A percentile compares a stretch with the other conserved stretches of the same genome.
Evolutionary conservation across 345 rosid species (phyloP).

Genomic region (Syzygium oleosum): DNA sequence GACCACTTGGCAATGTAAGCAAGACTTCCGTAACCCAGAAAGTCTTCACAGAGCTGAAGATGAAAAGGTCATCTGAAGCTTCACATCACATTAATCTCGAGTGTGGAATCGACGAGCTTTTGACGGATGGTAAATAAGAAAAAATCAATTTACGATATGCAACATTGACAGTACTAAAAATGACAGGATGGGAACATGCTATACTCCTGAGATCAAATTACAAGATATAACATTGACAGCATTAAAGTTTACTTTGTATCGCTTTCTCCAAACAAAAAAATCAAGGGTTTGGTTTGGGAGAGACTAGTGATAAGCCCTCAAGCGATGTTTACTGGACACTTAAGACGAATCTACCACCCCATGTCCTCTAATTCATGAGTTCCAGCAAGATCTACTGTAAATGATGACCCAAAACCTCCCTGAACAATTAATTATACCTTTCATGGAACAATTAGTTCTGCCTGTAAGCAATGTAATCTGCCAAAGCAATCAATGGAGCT

Average conservation of each 20-base stretch:
- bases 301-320: not conserved
- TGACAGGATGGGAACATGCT: not conserved
- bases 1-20: not conserved
- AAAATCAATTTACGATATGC: not conserved
- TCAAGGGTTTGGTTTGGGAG: not conserved
- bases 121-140: not conserved
- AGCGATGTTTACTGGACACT: not conserved
- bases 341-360: not conserved
- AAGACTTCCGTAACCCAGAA: not conserved
- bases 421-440: not conserved
- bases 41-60: not conserved
- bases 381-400: not conserved
- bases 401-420: not conserved
- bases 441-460: slow-evolving; percentile 32
- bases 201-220: not conserved
- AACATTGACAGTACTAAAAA: not conserved
- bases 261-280: not conserved
- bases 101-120: not conserved
- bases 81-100: not conserved
- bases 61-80: not conserved
- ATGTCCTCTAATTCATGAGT: not conserved
- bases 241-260: not conserved
- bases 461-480: slow-evolving; percentile 76
- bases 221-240: not conserved
- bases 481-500: slow-evolving; percentile 84